phyloP scores from a whole-genome alignment of 2,329 filamentous ascomycete species.

The Curvularia hawaiiensis region DNA sequence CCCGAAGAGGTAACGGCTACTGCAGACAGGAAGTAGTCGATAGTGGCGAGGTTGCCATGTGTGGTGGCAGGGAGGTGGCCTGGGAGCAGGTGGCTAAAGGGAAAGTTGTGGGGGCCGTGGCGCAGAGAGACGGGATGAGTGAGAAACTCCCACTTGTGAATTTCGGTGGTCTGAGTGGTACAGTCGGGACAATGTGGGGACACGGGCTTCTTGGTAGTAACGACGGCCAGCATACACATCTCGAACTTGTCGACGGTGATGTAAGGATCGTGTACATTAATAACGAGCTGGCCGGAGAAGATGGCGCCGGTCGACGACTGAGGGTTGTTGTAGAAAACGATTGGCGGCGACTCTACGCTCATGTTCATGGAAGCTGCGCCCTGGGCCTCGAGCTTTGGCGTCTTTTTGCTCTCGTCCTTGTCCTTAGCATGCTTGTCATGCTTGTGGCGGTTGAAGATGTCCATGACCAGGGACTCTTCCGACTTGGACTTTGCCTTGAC shows the following conservation, averaged over 20 bases:
- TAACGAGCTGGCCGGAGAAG: slow-evolving; percentile 79
- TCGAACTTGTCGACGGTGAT: slow-evolving; percentile 72
- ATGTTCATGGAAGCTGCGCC: slow-evolving; percentile 61
- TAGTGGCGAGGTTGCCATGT: slow-evolving; percentile 71
- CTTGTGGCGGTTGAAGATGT: slow-evolving; percentile 47
- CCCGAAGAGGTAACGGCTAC: slow-evolving; percentile 61
- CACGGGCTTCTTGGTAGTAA: slow-evolving; percentile 82
- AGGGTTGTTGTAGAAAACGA: slow-evolving; percentile 79
- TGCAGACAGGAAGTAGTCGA: slow-evolving; percentile 74
- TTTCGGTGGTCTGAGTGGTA: slow-evolving; percentile 69
- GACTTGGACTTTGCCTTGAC: slow-evolving; percentile 35
- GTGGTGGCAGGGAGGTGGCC: slow-evolving; percentile 86
- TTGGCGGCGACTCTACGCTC: slow-evolving; percentile 82
- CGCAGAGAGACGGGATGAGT: slow-evolving; percentile 43
- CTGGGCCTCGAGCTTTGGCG: slow-evolving; percentile 43
- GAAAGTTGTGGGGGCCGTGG: slow-evolving; percentile 73
- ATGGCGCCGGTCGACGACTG: slow-evolving; percentile 81
- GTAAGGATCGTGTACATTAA: slow-evolving; percentile 70
- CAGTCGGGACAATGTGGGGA: slow-evolving; percentile 80
- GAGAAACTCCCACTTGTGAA: slow-evolving; percentile 79
- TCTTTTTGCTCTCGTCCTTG: slow-evolving; percentile 37
- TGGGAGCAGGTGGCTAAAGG: slow-evolving; percentile 85
- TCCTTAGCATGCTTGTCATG: slow-evolving; percentile 31
- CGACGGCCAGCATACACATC: slow-evolving; percentile 72
- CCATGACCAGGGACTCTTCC: slow-evolving; percentile 47